Percentiles rank a stretch among this genome's conserved stretches.
Evolutionary conservation across 31 red algal species (phyloP).

Genomic region (Odonthalia washingtoniensis): DNA sequence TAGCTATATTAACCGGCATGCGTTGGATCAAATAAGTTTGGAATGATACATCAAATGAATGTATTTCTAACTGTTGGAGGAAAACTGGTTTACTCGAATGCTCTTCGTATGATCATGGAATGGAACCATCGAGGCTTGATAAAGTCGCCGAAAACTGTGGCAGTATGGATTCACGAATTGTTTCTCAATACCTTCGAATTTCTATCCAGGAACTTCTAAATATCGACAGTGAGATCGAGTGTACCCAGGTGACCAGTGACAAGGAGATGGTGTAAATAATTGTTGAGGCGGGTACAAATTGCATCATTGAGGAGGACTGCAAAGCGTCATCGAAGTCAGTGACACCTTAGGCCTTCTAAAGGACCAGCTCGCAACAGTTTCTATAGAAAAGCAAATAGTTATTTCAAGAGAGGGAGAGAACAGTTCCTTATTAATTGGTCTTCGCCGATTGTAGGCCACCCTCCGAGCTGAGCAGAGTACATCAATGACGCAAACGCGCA

Average conservation of each 20-base stretch:
- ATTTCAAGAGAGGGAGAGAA: not conserved
- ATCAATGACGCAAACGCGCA: not conserved
- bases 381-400: not conserved
- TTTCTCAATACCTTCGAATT: not conserved
- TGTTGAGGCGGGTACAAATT: not conserved
- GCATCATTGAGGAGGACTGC: not conserved
- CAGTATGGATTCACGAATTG: not conserved
- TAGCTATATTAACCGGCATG: constrained; percentile 24
- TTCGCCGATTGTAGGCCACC: not conserved
- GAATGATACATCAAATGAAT: constrained; percentile 10
- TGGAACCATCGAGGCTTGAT: not conserved
- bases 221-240: not conserved
- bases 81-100: constrained; percentile 3
- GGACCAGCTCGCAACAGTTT: not conserved
- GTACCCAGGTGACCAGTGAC: not conserved
- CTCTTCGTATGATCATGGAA: not conserved
- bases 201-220: not conserved
- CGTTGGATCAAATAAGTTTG: constrained; percentile 27
- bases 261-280: not conserved
- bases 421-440: not conserved
- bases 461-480: not conserved
- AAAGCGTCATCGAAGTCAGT: not conserved
- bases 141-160: not conserved
- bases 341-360: not conserved
- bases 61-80: constrained; percentile 24